phyloP scores from a whole-genome alignment of 805 yeast species.

The Candida ficus region DNA sequence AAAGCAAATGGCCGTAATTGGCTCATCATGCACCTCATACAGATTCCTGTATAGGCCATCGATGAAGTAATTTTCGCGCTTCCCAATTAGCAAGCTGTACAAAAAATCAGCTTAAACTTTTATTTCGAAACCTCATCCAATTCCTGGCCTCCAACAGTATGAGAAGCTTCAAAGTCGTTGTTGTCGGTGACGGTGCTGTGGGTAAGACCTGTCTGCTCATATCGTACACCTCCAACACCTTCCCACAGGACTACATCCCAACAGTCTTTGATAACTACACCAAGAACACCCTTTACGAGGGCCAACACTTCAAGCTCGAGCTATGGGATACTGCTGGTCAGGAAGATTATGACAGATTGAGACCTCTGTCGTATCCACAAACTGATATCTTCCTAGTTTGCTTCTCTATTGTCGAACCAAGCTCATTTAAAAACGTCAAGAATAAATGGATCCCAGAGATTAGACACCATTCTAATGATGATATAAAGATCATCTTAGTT shows the following conservation, averaged over 20 bases:
- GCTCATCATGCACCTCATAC: too few relatives aligned
- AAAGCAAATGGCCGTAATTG: too few relatives aligned
- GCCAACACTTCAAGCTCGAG: conserved; percentile 77
- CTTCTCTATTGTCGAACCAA: conserved; percentile 77
- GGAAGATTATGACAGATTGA: conserved; percentile 81
- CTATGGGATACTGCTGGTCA: conserved; percentile 98
- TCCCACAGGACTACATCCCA: conserved; percentile 91
- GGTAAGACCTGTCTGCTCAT: conserved; percentile 89
- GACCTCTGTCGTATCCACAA: conserved; percentile 89
- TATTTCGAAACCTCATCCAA: too few relatives aligned
- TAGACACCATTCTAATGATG: conserved; percentile 73
- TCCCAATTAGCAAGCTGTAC: too few relatives aligned
- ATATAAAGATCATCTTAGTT: conserved; percentile 62
- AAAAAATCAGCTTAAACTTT: too few relatives aligned
- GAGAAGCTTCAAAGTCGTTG: conserved; percentile 90
- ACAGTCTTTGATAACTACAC: conserved; percentile 92
- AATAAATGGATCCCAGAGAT: conserved; percentile 87
- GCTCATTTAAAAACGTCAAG: conserved; percentile 74
- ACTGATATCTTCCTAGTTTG: conserved; percentile 85
- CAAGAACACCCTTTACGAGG: conserved; percentile 77
- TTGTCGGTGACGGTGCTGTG: conserved; percentile 93
- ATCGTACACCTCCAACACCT: conserved; percentile 86
- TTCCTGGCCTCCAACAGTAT: too few relatives aligned
- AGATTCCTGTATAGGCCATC: too few relatives aligned
- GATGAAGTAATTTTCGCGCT: too few relatives aligned